Conservation (phyloP, 345 rosid genomes). For the Hibiscus trionum region DNA sequence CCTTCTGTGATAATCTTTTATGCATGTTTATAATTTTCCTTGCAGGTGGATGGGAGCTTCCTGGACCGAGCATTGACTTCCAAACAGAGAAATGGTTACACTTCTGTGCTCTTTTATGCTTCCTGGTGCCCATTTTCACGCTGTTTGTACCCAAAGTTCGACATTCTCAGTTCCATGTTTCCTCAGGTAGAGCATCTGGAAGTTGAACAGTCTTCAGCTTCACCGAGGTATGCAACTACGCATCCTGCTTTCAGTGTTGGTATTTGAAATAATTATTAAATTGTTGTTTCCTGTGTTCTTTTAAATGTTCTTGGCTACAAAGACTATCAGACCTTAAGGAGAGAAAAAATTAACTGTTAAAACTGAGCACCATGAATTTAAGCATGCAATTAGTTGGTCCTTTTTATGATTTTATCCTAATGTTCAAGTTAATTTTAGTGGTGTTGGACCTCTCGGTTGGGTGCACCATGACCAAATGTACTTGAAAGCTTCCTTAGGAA, state of each 20-base stretch:
- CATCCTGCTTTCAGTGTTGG: neutral
- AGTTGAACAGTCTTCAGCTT: neutral
- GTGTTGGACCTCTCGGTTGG: neutral
- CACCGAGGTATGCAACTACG: neutral
- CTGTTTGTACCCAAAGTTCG: conserved; percentile 9
- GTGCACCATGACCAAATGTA: neutral
- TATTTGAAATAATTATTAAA: neutral
- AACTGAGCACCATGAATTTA: neutral
- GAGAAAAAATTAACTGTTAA: neutral
- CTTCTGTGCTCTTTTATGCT: conserved; percentile 65
- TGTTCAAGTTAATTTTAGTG: neutral
- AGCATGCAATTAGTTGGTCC: neutral
- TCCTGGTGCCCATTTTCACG: conserved; percentile 78
- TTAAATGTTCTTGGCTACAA: no score
- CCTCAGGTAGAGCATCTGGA: neutral
- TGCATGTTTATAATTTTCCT: neutral
- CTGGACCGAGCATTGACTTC: conserved; percentile 50
- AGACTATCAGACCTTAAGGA: neutral
- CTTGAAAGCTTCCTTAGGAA: neutral
- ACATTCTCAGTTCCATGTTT: neutral
- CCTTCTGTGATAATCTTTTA: neutral
- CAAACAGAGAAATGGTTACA: conserved; percentile 31
- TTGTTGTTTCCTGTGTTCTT: neutral
- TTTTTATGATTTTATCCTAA: neutral
- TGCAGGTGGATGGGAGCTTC: conserved; percentile 64